phyloP scores from a whole-genome alignment of 352 stramenopile species.

The Phytophthora kernoviae region DNA sequence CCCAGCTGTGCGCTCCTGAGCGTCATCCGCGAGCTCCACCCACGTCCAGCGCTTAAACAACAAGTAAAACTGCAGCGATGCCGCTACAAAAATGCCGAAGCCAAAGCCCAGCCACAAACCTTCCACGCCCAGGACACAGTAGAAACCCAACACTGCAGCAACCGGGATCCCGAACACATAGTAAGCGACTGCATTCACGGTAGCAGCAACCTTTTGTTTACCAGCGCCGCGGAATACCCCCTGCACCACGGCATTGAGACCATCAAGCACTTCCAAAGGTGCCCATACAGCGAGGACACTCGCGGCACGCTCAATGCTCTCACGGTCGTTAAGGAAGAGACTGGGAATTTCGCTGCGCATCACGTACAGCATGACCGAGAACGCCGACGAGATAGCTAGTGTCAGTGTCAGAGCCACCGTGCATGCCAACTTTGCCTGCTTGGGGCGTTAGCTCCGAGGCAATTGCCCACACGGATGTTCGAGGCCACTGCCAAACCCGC shows the following conservation, averaged over 20 bases:
- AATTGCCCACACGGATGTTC: slow-evolving; percentile 74
- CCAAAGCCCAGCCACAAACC: slow-evolving; percentile 68
- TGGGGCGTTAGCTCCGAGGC: slow-evolving; percentile 50
- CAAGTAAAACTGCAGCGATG: slow-evolving; percentile 39
- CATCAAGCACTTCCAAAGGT: slow-evolving; percentile 56
- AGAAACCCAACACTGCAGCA: slow-evolving; percentile 58
- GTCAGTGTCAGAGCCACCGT: slow-evolving; percentile 38
- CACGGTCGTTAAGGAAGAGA: slow-evolving; percentile 50
- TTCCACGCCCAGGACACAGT: slow-evolving; percentile 47
- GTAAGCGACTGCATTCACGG: slow-evolving; percentile 75
- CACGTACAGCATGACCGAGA: slow-evolving; percentile 30
- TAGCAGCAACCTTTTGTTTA: slow-evolving; percentile 59
- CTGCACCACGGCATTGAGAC: slow-evolving; percentile 56
- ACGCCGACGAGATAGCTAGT: slow-evolving; percentile 32
- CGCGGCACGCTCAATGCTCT: slow-evolving; percentile 43
- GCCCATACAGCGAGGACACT: slow-evolving; percentile 49
- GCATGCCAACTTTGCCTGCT: slow-evolving; percentile 51
- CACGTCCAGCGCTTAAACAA: slow-evolving; percentile 45
- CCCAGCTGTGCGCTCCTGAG: slow-evolving; percentile 42
- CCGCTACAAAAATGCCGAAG: slow-evolving; percentile 44
- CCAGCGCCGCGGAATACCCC: slow-evolving; percentile 73
- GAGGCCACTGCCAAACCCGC: slow-evolving; percentile 52
- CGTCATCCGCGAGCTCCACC: slow-evolving; percentile 41
- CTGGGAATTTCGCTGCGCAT: slow-evolving; percentile 28
- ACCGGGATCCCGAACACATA: slow-evolving; percentile 79